Base-by-base conservation (phyloP, 805 yeast genomes). In the Zygosaccharomyces gambellarensis region DNA sequence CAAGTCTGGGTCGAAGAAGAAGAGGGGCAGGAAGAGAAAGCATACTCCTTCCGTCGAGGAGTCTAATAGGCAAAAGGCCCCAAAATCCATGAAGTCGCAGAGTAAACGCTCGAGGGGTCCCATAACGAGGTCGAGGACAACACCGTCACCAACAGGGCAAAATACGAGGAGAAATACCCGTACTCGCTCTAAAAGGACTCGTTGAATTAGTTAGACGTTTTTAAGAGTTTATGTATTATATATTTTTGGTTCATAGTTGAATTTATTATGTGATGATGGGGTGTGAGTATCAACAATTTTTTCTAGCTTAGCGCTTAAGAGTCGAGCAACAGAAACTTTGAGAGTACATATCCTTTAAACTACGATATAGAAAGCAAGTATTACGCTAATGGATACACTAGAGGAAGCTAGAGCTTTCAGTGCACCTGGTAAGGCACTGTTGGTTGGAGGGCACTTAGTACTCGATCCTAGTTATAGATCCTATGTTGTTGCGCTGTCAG, bases 371-470 rank as follows among this genome's bases (percentile, higher is more conserved):
- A 27, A 34, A 29, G 29, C 28, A 34, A 5, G 28, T 14, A 17
- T 7, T 9, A 34, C 10, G 10, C 5, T 21, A 34, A 34, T 34
- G 38, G 14, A 4, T 12, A 25, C 41, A 43, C 48, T 51, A 53
- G 43, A 22, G 19, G 39, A 47, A 31, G 27, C 29, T 36, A 68
- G 71, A 47, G 87, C 83, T 7, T 92, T 81, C 63, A 86, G 96
- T 62, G 95, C 98, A 0, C 97, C 99, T 0, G 97, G 98, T 0
- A 94, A 94, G 66, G 98, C 97, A 1, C 72, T 94, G 25, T 59
- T 94, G 10, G 97, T 94, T 0, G 99, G 99, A 17, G 99, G 99
- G 0, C 94, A 94, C 64, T 74, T 94, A 30, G 98, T 94, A 0
- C 71, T 94, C 19, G 94, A 87, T 50, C 90, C 90, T 0, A 67